phyloP scores from a whole-genome alignment of 148 eudicot species.

The Chenopodium suecicum region DNA sequence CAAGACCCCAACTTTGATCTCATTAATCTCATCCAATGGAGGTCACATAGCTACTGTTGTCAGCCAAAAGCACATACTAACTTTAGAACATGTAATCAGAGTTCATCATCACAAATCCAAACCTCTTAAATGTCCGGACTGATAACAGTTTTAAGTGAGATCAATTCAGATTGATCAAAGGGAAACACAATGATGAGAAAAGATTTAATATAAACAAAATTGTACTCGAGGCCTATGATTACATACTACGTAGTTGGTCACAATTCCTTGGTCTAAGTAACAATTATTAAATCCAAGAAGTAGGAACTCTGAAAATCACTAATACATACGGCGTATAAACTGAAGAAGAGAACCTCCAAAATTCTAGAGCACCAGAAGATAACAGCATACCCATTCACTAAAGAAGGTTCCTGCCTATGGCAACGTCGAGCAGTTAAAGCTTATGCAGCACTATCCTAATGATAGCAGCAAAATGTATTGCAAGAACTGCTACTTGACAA shows the following conservation, averaged over 20 bases:
- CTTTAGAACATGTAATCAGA: not conserved
- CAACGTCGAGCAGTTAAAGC: not conserved
- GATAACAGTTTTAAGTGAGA: not conserved
- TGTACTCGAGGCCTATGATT: not conserved
- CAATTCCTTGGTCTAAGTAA: not conserved
- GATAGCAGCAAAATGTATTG: not conserved
- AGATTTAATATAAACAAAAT: too few relatives aligned
- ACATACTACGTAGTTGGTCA: not conserved
- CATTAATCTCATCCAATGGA: not conserved
- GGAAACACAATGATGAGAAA: not conserved
- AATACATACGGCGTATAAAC: not conserved
- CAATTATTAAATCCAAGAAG: not conserved
- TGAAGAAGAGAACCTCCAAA: not conserved
- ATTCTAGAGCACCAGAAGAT: not conserved
- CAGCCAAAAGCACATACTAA: not conserved
- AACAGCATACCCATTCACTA: not conserved
- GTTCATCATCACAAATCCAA: not conserved
- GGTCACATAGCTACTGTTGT: not conserved
- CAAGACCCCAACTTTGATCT: not conserved
- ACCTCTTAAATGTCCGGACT: not conserved
- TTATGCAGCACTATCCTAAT: not conserved
- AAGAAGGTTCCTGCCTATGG: constrained; percentile 3
- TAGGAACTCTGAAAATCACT: not conserved
- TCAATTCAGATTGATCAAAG: not conserved
- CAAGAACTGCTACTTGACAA: constrained; percentile 5